Percentiles rank a stretch among this genome's conserved stretches.
Conservation (phyloP, 495 filamentous ascomycete genomes). For the Lophium mytilinum region DNA sequence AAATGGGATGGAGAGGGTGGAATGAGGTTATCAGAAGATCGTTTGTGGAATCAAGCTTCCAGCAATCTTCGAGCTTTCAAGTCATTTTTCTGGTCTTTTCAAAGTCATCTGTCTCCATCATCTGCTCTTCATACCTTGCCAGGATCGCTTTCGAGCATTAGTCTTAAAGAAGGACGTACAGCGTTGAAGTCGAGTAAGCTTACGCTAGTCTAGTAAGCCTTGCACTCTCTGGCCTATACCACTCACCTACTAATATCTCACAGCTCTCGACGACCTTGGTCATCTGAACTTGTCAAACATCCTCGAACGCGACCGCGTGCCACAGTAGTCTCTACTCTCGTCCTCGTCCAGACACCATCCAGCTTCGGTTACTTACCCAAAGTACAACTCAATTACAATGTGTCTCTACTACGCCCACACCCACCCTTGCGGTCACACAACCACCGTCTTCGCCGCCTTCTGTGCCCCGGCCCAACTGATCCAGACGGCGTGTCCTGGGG, state of each 20-base stretch:
- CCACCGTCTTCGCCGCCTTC: constrained; percentile 28
- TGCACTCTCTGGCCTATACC: not conserved
- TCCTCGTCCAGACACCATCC: not conserved
- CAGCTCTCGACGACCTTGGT: no score
- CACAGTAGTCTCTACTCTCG: no score
- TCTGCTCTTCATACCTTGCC: no score
- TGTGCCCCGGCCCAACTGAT: constrained; percentile 22
- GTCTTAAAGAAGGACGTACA: no score
- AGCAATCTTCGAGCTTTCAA: not conserved
- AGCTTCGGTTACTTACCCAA: not conserved
- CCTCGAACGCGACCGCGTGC: no score
- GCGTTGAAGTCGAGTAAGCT: no score
- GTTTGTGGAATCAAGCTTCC: not conserved
- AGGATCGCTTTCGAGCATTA: no score
- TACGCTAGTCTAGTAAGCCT: no score
- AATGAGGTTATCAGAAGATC: not conserved
- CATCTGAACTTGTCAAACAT: no score
- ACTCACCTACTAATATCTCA: not conserved
- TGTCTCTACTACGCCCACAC: constrained; percentile 34
- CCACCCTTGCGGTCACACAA: constrained; percentile 34
- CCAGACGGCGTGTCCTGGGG: constrained; percentile 14
- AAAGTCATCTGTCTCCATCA: no score
- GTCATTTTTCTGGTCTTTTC: not conserved
- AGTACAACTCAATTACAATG: constrained; percentile 8
- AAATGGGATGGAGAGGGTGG: not conserved